Evolutionary conservation across 2,329 filamentous ascomycete genomes (phyloP).

Genomic region (Talaromyces sp.): DNA sequence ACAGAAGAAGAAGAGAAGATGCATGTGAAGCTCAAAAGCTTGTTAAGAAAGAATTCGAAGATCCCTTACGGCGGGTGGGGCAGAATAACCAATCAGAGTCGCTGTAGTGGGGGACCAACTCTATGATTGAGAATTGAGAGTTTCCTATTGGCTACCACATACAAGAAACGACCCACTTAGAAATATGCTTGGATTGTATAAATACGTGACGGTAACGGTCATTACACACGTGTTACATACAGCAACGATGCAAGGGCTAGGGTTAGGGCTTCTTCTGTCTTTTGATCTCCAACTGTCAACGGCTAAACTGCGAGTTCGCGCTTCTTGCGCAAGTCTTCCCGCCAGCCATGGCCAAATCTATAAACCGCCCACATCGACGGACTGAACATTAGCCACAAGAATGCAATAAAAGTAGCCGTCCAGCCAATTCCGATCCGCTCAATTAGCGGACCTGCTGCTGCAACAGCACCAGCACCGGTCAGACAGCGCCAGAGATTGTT

Average conservation of each 20-base stretch:
- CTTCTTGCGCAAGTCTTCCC: conserved; percentile 1
- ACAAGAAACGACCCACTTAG: not conserved
- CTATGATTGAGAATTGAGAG: too few species aligned
- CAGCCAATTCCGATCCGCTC: conserved; percentile 23
- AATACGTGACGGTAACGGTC: not conserved
- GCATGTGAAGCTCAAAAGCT: too few species aligned
- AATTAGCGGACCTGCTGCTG: conserved; percentile 20
- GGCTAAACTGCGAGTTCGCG: not conserved
- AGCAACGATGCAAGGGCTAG: not conserved
- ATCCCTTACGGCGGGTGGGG: too few species aligned
- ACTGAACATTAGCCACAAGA: conserved; percentile 20
- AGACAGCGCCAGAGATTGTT: conserved; percentile 42
- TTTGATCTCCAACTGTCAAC: not conserved
- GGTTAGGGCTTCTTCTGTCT: too few species aligned
- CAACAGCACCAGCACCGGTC: conserved; percentile 37
- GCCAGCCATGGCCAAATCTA: conserved; percentile 17
- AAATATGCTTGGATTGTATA: not conserved
- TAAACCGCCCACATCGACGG: conserved; percentile 21
- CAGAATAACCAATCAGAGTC: too few species aligned
- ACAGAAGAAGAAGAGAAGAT: too few species aligned
- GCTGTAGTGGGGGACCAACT: too few species aligned
- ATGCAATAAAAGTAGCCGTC: conserved; percentile 22
- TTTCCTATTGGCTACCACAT: not conserved
- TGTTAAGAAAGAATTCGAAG: too few species aligned
- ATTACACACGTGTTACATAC: not conserved